Conservation (phyloP, 2,329 filamentous ascomycete genomes). For the Aureobasidium sp. region DNA sequence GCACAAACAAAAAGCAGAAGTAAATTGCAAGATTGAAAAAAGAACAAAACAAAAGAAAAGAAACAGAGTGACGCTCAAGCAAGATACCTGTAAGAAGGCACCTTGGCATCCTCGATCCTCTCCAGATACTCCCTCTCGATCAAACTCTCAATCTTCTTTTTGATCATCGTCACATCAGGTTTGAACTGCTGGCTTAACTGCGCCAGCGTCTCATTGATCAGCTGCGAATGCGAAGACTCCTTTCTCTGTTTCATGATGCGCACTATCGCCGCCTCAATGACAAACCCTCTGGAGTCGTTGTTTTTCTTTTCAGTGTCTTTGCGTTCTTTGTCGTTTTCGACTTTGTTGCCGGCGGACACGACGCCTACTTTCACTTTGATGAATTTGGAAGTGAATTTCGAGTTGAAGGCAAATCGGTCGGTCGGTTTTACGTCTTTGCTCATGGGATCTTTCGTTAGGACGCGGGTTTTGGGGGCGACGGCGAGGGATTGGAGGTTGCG, state of each 20-base stretch:
- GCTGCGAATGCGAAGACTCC: slow-evolving; percentile 59
- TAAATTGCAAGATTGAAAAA: too few relatives aligned
- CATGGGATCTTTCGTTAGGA: slow-evolving; percentile 73
- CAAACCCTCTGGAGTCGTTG: slow-evolving; percentile 61
- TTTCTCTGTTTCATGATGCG: slow-evolving; percentile 85
- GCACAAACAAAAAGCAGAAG: too few relatives aligned
- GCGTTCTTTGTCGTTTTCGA: slow-evolving; percentile 63
- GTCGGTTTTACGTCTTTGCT: slow-evolving; percentile 68
- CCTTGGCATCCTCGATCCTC: slow-evolving; percentile 57
- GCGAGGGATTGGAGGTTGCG: slow-evolving; percentile 75
- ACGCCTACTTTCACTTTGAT: slow-evolving; percentile 86
- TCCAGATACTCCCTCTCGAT: slow-evolving; percentile 74
- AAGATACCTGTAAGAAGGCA: slow-evolving; percentile 63
- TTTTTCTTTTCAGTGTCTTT: slow-evolving; percentile 70
- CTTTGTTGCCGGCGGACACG: slow-evolving; percentile 71
- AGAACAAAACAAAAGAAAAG: too few relatives aligned
- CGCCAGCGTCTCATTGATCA: slow-evolving; percentile 65
- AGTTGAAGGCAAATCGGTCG: slow-evolving; percentile 78
- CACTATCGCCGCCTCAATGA: slow-evolving; percentile 70
- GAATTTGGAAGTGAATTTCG: slow-evolving; percentile 71
- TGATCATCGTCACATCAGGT: slow-evolving; percentile 70
- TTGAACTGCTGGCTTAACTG: slow-evolving; percentile 64
- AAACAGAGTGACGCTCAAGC: too few relatives aligned
- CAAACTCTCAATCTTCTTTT: slow-evolving; percentile 71
- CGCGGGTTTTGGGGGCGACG: slow-evolving; percentile 72